Conservation (phyloP, 805 yeast genomes). For the Nakazawaea holstii region DNA sequence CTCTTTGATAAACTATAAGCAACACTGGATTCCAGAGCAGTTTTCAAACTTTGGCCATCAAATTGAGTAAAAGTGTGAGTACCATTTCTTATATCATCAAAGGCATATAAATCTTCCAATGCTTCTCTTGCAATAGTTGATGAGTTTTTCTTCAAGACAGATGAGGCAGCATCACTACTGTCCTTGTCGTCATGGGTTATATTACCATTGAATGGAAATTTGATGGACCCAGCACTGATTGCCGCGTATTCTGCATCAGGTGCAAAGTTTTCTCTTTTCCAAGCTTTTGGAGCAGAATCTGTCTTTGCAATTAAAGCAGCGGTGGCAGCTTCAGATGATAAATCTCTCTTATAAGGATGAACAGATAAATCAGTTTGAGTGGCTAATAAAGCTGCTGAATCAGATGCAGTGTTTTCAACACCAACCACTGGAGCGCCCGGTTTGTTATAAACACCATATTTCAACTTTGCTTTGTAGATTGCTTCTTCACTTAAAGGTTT, state of each 20-base stretch:
- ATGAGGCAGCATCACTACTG: slow-evolving; percentile 30
- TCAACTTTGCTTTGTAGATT: slow-evolving; percentile 65
- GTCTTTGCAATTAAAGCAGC: slow-evolving; percentile 51
- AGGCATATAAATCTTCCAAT: slow-evolving; percentile 34
- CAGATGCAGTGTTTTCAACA: slow-evolving; percentile 64
- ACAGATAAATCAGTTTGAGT: slow-evolving; percentile 59
- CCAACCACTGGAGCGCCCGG: slow-evolving; percentile 52
- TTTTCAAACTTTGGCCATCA: slow-evolving; percentile 15
- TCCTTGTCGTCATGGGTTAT: slow-evolving; percentile 23
- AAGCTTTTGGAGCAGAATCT: slow-evolving; percentile 41
- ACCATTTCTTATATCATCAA: slow-evolving; percentile 38
- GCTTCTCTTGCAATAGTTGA: slow-evolving; percentile 28
- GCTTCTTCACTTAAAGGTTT: slow-evolving; percentile 73
- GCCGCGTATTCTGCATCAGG: slow-evolving; percentile 44
- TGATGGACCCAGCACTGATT: slow-evolving; percentile 28
- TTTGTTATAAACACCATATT: slow-evolving; percentile 56
- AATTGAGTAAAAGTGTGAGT: slow-evolving; percentile 25
- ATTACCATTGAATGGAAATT: slow-evolving; percentile 22
- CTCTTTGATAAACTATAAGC: slow-evolving; percentile 8
- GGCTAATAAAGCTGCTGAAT: slow-evolving; percentile 74
- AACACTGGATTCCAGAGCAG: slow-evolving; percentile 12
- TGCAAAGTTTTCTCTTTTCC: slow-evolving; percentile 41
- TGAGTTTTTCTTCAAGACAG: slow-evolving; percentile 27
- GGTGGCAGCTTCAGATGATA: slow-evolving; percentile 59
- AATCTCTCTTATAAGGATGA: slow-evolving; percentile 56